Evolutionary conservation across 2,329 filamentous ascomycete genomes (phyloP), one percentile per base, ranked within the genome.

Genomic region (Penicillium crustosum): DNA sequence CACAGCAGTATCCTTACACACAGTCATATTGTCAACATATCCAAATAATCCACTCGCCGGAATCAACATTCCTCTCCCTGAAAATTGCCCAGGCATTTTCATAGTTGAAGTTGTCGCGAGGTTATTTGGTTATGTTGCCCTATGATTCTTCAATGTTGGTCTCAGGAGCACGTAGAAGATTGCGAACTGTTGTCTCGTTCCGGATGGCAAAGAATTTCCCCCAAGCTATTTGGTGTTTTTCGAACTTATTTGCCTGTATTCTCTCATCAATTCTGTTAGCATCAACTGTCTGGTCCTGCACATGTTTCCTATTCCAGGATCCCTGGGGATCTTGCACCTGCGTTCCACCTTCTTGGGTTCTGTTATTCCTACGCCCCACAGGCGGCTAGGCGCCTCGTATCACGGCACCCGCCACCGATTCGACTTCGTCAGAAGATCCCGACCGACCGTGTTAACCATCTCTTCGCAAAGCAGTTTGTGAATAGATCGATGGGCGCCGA

Each of bases 401-500:
- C 80, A 76, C 73, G 81, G 81, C 78, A 82, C 57, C 73, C 74
- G 76, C 82, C 80, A 81, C 59, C 58, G 78, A 79, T 77, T 76
- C 78, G 73, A 77, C 81, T 79, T 78, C 74, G 55, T 63, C 48
- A 53, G 53, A 70, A 74, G 67, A 74, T 78, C 81, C 81, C 77
- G 83, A 84, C 83, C 85, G 84, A 80, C 82, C 84, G 83, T 79
- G 84, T 88, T 75, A 89, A 82, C 86, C 81, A 82, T 83, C 83
- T 83, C 80, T 79, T 78, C 77, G 69, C 74, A 77, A 75, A 77
- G 79, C 68, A 80, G 72, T 78, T 77, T 79, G 74, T 68, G 74
- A 74, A 77, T 81, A 72, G 70, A 81, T 79, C 68, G 81, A 78
- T 81, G 82, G 84, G 79, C 84, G 82, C 83, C 78, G 82, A 82